phyloP scores from a whole-genome alignment of 192 early-diverging fungal genomes.

The Backusella psychrophila region DNA sequence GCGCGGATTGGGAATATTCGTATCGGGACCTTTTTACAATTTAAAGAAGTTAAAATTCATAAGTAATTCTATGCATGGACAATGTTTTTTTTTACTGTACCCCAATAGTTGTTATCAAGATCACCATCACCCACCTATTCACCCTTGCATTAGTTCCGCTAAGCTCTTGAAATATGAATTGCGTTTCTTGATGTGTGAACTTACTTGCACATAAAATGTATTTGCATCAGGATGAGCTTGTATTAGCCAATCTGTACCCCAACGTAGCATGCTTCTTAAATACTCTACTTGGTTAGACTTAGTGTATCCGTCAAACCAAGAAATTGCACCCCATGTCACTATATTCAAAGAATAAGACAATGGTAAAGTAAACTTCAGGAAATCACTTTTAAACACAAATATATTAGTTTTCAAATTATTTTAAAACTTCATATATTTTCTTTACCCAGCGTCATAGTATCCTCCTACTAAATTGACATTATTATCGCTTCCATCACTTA shows the following conservation, averaged over 20 bases:
- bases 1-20: slow-evolving; percentile 47
- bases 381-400: slow-evolving; percentile 37
- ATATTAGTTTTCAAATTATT: not conserved
- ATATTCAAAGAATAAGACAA: slow-evolving; percentile 46
- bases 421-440: not conserved
- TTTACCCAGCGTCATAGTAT: slow-evolving; percentile 42
- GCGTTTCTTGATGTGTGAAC: not conserved
- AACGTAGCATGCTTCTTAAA: slow-evolving; percentile 49
- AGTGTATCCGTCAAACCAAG: slow-evolving; percentile 53
- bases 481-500: slow-evolving; percentile 34
- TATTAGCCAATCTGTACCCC: slow-evolving; percentile 62
- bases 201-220: slow-evolving; percentile 50
- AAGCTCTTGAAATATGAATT: not conserved
- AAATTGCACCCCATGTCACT: slow-evolving; percentile 52
- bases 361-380: slow-evolving; percentile 63
- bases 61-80: not conserved
- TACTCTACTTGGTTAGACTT: slow-evolving; percentile 44
- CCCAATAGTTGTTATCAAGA: slow-evolving; percentile 61
- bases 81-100: slow-evolving; percentile 30
- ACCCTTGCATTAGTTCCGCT: not conserved
- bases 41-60: slow-evolving; percentile 1
- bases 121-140: slow-evolving; percentile 38
- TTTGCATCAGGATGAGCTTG: slow-evolving; percentile 54
- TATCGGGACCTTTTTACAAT: slow-evolving; percentile 25
- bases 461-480: slow-evolving; percentile 31